phyloP scores from a whole-genome alignment of 192 early-diverging fungal species.

The Kappamyces sp. region DNA sequence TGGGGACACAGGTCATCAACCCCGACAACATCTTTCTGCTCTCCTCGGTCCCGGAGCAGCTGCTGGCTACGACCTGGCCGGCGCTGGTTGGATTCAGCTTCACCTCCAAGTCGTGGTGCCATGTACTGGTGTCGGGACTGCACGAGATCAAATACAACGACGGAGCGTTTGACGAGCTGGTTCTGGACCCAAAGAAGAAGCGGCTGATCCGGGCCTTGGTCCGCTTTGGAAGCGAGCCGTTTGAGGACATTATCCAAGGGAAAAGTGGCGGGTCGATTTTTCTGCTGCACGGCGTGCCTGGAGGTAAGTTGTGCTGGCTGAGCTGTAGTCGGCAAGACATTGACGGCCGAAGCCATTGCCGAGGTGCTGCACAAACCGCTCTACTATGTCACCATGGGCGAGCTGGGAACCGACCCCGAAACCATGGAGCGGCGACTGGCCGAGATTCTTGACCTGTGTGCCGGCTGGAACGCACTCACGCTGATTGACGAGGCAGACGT shows the following conservation, averaged over 20 bases:
- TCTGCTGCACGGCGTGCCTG: constrained; percentile 48
- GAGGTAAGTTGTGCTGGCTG: constrained; percentile 19
- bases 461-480: constrained; percentile 49
- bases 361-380: constrained; percentile 48
- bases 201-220: constrained; percentile 46
- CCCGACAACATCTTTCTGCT: constrained; percentile 25
- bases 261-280: constrained; percentile 53
- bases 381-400: constrained; percentile 57
- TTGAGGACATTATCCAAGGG: constrained; percentile 47
- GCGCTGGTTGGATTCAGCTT: constrained; percentile 54
- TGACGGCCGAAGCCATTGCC: constrained; percentile 56
- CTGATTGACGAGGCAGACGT: constrained; percentile 58
- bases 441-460: constrained; percentile 47
- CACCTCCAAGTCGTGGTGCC: constrained; percentile 49
- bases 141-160: constrained; percentile 41
- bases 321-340: constrained; percentile 41
- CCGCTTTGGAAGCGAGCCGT: constrained; percentile 37
- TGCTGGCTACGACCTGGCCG: constrained; percentile 37
- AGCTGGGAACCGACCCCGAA: constrained; percentile 49
- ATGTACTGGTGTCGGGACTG: constrained; percentile 39
- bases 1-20: neutral
- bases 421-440: constrained; percentile 44
- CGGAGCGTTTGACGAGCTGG: constrained; percentile 47
- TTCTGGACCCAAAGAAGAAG: constrained; percentile 39
- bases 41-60: constrained; percentile 16